Evolutionary conservation across 179 eudicot species (phyloP).

Genomic region (Beta macrorhiza): DNA sequence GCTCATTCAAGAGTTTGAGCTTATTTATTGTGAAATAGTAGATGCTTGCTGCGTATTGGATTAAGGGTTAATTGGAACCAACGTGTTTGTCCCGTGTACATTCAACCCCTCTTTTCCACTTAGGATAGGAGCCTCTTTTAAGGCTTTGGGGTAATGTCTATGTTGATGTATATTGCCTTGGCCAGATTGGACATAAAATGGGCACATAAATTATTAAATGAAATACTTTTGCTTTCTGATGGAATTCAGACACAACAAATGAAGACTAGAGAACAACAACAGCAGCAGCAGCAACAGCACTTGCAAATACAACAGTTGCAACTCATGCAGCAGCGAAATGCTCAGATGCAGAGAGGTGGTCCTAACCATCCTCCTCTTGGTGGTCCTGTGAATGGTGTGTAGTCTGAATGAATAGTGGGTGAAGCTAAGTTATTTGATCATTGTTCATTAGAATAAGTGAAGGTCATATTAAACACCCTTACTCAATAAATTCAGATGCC

Average conservation of each 20-base stretch:
- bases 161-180: neutral
- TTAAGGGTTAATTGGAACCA: neutral
- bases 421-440: conserved; percentile 35
- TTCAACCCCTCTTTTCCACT: neutral
- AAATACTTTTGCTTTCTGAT: conserved; percentile 9
- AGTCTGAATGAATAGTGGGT: conserved; percentile 50
- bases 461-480: conserved; percentile 56
- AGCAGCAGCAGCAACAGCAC: conserved; percentile 68
- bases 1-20: too few relatives aligned
- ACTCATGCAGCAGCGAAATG: conserved; percentile 86
- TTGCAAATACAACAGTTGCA: conserved; percentile 92
- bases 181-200: neutral
- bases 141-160: neutral
- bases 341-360: conserved; percentile 91
- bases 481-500: conserved; percentile 53
- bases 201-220: conserved; percentile 3
- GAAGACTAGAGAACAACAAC: conserved; percentile 89
- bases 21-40: neutral
- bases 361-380: conserved; percentile 81
- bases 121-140: neutral
- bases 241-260: conserved; percentile 74
- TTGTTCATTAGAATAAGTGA: conserved; percentile 50
- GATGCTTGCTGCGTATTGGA: neutral
- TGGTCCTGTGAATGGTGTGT: conserved; percentile 64
- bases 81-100: neutral